Base-by-base conservation (phyloP, 129 eudicot genomes). In the Pseudognaphalium luteoalbum region DNA sequence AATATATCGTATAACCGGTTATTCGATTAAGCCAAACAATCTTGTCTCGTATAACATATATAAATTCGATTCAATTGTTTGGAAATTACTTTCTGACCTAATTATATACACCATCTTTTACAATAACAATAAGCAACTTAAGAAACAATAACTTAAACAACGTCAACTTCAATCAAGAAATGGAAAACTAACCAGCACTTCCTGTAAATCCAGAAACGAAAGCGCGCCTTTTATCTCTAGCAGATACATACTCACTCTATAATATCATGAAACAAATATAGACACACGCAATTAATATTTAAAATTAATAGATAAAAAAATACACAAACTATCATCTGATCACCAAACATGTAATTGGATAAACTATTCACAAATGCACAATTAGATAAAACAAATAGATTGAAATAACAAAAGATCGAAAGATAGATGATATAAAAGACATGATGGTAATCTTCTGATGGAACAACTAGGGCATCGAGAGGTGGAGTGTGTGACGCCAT, bases 371-470 rank as follows among this genome's bases (percentile, higher is more conserved):
- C 56, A 61, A 20, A 9, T 41, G 3, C 47, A 41, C 14, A 61
- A 68, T 29, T 54, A 70, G 29, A 44, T 42, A 32, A 35, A 41
- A 65, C 30, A 65, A 19, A 61, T 17, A 50, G 58, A 62, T 63
- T 60, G 17, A 65, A 66, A 66, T 42, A 32, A 32, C 6, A 41
- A 61, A 2, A 42, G 51, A 75, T 51, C 35, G 41, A 5, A 20
- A 50, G 16, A 59, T 3, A 42, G 20, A 29, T 11, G 28, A 28
- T 10, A 11, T 51, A 22, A 71, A 58, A 28, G 33, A n/a, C 99
- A 97, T 95, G 99, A 77, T 95, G 99, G 83, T 95, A 95, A 83
- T 95, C 99, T 86, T 95, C 94, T 19, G 99, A 95, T 56, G 99
- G 99, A 74, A 95, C 92, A 37, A 95, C 85, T 29, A 95, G 74